Conservation (phyloP, 805 yeast genomes). For the Torulaspora delbrueckii region DNA sequence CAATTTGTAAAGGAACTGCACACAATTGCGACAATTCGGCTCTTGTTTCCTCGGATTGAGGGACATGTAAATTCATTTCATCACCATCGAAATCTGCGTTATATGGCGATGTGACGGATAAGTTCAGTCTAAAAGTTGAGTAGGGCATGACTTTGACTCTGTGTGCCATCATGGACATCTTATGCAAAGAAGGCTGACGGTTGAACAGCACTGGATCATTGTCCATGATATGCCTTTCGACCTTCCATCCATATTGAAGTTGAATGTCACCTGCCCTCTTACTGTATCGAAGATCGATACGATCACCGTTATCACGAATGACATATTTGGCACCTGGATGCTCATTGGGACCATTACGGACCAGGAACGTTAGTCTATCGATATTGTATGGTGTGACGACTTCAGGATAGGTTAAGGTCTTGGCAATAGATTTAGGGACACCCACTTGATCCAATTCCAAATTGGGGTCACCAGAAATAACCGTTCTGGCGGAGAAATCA, state of each 20-base stretch:
- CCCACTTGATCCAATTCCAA: slow-evolving; percentile 97
- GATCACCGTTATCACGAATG: slow-evolving; percentile 96
- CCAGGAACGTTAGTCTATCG: slow-evolving; percentile 85
- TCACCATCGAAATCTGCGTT: slow-evolving; percentile 99
- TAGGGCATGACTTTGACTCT: slow-evolving; percentile 98
- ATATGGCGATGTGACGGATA: slow-evolving; percentile 98
- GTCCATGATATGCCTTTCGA: slow-evolving; percentile 96
- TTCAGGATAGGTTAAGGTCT: slow-evolving; percentile 94
- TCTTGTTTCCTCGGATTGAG: slow-evolving; percentile 96
- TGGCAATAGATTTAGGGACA: slow-evolving; percentile 94
- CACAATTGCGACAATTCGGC: slow-evolving; percentile 93
- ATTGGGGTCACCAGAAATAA: slow-evolving; percentile 98
- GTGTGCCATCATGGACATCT: slow-evolving; percentile 99
- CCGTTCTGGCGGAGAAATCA: slow-evolving; percentile 97
- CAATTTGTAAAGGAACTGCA: slow-evolving; percentile 96
- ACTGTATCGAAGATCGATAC: slow-evolving; percentile 94
- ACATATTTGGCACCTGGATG: slow-evolving; percentile 99
- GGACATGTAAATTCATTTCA: slow-evolving; percentile 99
- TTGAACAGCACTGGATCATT: slow-evolving; percentile 96
- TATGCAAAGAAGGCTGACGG: slow-evolving; percentile 98
- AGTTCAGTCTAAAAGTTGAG: slow-evolving; percentile 91
- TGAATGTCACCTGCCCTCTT: slow-evolving; percentile 98
- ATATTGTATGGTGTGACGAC: slow-evolving; percentile 96
- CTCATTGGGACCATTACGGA: slow-evolving; percentile 97
- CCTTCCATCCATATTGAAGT: slow-evolving; percentile 98